Evolutionary conservation across 1,284 basidiomycete genomes (phyloP).

Genomic region (Golubevia sp.): DNA sequence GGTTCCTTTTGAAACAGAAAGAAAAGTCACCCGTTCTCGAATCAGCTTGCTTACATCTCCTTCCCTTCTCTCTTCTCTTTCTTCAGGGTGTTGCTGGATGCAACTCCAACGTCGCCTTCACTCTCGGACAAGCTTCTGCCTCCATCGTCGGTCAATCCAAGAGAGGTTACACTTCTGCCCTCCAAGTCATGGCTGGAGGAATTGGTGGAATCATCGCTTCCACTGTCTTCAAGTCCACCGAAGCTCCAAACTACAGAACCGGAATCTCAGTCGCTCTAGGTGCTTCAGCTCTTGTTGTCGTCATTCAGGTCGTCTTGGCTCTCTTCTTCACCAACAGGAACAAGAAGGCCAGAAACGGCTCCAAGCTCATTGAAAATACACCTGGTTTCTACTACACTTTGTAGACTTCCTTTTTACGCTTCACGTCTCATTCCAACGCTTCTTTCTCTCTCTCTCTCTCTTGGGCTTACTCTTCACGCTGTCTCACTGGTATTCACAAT

Average conservation of each 20-base stretch:
- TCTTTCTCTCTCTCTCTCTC: too few relatives aligned
- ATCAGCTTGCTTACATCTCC: too few relatives aligned
- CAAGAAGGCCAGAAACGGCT: constrained; percentile 32
- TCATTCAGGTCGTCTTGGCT: constrained; percentile 24
- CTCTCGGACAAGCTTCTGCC: constrained; percentile 41
- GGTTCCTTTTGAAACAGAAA: too few relatives aligned
- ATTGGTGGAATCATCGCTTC: constrained; percentile 49
- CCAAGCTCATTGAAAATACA: constrained; percentile 35
- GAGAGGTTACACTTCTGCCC: constrained; percentile 38
- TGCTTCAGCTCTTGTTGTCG: constrained; percentile 32
- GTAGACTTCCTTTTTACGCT: constrained; percentile 22
- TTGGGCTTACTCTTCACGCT: too few relatives aligned
- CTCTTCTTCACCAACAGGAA: constrained; percentile 33
- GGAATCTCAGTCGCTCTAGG: constrained; percentile 41
- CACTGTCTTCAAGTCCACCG: constrained; percentile 36
- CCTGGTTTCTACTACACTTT: constrained; percentile 41
- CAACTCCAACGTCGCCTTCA: constrained; percentile 45
- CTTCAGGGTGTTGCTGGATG: too few relatives aligned
- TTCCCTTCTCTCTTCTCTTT: too few relatives aligned
- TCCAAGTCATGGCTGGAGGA: constrained; percentile 44
- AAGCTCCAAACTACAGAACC: constrained; percentile 41
- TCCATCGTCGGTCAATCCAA: constrained; percentile 38
- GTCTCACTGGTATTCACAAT: too few relatives aligned
- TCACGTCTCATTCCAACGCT: not conserved
- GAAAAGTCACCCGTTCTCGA: too few relatives aligned